Evolutionary conservation across 2,329 filamentous ascomycete genomes (phyloP).

Genomic region (Apiospora koreana): DNA sequence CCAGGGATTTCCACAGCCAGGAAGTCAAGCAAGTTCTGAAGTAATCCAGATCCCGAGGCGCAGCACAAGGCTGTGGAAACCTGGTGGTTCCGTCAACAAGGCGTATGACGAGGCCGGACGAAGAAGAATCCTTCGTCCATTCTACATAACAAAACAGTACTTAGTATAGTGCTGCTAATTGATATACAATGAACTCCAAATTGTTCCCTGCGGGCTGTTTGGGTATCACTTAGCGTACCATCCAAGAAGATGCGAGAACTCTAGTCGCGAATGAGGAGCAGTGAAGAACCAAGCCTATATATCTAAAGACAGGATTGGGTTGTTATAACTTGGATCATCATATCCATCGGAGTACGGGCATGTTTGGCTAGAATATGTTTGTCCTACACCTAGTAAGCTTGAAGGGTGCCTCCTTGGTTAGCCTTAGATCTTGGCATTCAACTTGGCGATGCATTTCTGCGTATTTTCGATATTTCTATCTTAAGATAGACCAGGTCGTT

Average conservation of each 20-base stretch:
- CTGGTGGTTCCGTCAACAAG: neutral
- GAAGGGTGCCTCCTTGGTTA: neutral
- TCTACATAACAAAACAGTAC: neutral
- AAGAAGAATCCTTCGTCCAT: neutral
- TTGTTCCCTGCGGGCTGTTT: too few relatives aligned
- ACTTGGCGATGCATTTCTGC: neutral
- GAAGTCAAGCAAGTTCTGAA: neutral
- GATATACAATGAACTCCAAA: neutral
- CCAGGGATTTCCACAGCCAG: neutral
- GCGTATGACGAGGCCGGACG: neutral
- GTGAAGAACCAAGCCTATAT: neutral
- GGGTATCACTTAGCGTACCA: too few relatives aligned
- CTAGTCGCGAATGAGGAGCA: too few relatives aligned
- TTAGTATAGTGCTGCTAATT: conserved; percentile 2
- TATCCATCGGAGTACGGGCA: neutral
- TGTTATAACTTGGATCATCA: neutral
- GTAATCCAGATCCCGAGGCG: neutral
- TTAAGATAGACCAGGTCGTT: neutral
- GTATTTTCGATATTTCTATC: neutral
- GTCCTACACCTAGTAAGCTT: too few relatives aligned
- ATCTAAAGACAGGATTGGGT: neutral
- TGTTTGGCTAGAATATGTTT: neutral
- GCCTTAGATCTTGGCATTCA: neutral
- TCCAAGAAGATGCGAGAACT: neutral
- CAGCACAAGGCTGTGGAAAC: neutral